Evolutionary conservation across 2,329 filamentous ascomycete genomes (phyloP).

Genomic region (Calonectria hongkongensis): DNA sequence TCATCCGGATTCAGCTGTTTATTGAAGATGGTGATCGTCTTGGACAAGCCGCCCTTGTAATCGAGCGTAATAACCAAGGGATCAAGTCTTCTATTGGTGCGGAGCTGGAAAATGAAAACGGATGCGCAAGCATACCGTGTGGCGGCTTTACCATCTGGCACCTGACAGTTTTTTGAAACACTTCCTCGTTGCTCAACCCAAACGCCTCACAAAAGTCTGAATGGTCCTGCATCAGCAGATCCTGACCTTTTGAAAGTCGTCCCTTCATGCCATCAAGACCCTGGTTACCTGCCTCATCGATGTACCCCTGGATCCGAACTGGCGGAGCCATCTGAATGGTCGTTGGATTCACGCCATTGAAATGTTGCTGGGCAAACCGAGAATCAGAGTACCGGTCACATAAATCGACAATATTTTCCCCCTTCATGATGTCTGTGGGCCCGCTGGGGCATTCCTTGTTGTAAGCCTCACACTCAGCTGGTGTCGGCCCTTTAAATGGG

Average conservation of each 20-base stretch:
- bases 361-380: conserved; percentile 42
- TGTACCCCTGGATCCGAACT: conserved; percentile 36
- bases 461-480: conserved; percentile 33
- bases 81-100: conserved; percentile 43
- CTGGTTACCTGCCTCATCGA: conserved; percentile 40
- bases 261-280: conserved; percentile 38
- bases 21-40: conserved; percentile 45
- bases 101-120: conserved; percentile 42
- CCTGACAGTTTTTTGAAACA: conserved; percentile 33
- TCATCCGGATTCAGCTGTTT: conserved; percentile 38
- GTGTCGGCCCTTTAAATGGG: conserved; percentile 34
- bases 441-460: conserved; percentile 22
- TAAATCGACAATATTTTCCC: conserved; percentile 40
- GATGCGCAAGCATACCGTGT: conserved; percentile 42
- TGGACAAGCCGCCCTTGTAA: conserved; percentile 37
- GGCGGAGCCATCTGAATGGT: conserved; percentile 34
- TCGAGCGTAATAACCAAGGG: conserved; percentile 45
- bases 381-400: conserved; percentile 46
- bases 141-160: background rate
- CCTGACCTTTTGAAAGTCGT: conserved; percentile 29
- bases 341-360: conserved; percentile 40
- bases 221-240: conserved; percentile 46
- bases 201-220: conserved; percentile 45
- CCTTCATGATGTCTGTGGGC: conserved; percentile 42
- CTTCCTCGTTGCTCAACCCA: conserved; percentile 32